Evolutionary conservation across 148 eudicot genomes (phyloP).

Genomic region (Diospyros kaki): DNA sequence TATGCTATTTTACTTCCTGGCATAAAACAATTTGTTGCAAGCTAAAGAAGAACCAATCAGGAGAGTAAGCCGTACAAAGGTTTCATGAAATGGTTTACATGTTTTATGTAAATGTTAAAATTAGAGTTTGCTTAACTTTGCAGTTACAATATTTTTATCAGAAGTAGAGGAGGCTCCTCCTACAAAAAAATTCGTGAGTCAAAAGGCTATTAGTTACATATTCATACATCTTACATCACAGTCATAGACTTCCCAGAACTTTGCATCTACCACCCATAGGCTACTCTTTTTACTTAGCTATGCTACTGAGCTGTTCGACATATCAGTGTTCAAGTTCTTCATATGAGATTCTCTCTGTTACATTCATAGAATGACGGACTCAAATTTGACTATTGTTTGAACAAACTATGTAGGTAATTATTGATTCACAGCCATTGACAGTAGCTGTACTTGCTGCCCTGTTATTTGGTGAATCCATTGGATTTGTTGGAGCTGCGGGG

Average conservation of each 20-base stretch:
- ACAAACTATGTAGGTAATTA: conserved; percentile 69
- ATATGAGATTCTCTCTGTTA: not conserved
- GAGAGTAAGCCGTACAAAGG: not conserved
- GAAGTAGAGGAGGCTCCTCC: not conserved
- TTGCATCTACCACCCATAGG: not conserved
- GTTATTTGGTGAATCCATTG: conserved; percentile 92
- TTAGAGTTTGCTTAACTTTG: not conserved
- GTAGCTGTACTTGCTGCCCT: conserved; percentile 90
- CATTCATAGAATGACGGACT: not conserved
- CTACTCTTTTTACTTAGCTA: not conserved
- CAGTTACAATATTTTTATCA: not conserved
- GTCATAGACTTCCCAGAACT: not conserved
- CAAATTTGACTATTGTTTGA: conserved; percentile 15
- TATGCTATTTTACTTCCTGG: not conserved
- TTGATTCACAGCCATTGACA: conserved; percentile 97
- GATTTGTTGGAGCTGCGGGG: conserved; percentile 83
- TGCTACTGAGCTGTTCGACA: not conserved
- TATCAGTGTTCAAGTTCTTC: not conserved
- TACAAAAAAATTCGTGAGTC: not conserved
- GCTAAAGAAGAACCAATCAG: not conserved
- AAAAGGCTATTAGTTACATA: not conserved
- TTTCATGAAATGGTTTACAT: not conserved
- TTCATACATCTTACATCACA: not conserved
- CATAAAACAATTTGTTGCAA: not conserved
- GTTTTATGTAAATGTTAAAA: not conserved